phyloP scores from a whole-genome alignment of 495 filamentous ascomycete species.

The Trichocladium antarcticum region DNA sequence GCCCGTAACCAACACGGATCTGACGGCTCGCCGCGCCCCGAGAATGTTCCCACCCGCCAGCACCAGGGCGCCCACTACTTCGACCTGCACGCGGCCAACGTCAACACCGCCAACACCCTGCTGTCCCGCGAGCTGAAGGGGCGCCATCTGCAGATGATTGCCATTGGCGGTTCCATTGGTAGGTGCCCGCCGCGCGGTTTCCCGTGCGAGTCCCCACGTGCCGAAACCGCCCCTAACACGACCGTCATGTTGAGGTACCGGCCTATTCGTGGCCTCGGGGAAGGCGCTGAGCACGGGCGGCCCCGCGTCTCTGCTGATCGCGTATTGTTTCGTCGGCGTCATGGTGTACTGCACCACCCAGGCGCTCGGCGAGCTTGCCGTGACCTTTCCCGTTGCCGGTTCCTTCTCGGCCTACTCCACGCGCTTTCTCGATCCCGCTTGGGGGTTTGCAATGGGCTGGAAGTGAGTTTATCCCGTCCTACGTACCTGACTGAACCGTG shows the following conservation, averaged over 20 bases:
- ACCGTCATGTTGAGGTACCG: conserved; percentile 50
- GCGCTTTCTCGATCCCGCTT: conserved; percentile 84
- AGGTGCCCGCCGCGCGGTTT: conserved; percentile 19
- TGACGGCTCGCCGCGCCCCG: background rate
- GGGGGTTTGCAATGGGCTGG: conserved; percentile 98
- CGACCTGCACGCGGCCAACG: conserved; percentile 63
- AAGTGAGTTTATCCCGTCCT: conserved; percentile 43
- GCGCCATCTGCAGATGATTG: conserved; percentile 92
- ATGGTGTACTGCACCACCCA: conserved; percentile 93
- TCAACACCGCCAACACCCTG: conserved; percentile 63
- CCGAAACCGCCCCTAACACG: background rate
- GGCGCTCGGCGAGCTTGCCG: conserved; percentile 84
- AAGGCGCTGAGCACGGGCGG: conserved; percentile 66
- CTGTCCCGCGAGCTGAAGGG: conserved; percentile 69
- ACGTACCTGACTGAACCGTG: too few relatives aligned
- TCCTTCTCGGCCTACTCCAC: conserved; percentile 91
- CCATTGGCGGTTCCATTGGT: conserved; percentile 91
- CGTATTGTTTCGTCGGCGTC: conserved; percentile 68
- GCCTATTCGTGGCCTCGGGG: conserved; percentile 84
- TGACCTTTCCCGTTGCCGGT: conserved; percentile 81
- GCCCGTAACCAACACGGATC: background rate
- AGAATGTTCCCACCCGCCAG: background rate
- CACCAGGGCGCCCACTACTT: conserved; percentile 44
- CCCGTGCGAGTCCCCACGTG: background rate
- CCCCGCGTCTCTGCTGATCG: conserved; percentile 73